Conservation (phyloP, 2,329 filamentous ascomycete species). For the Colletotrichum acutatum region DNA sequence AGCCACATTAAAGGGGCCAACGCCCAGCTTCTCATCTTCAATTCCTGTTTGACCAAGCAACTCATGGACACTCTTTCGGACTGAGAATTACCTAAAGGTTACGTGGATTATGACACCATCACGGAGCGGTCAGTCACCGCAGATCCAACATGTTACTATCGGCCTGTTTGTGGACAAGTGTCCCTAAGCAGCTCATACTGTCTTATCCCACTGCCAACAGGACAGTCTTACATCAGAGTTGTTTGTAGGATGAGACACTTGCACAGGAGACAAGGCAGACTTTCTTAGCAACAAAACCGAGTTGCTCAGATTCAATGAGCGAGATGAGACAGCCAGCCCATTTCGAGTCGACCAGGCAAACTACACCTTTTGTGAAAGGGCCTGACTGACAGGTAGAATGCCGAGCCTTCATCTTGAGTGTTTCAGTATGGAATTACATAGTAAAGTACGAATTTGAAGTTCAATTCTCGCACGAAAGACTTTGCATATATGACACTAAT, state of each 20-base stretch:
- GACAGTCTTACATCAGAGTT: not conserved
- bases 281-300: not conserved
- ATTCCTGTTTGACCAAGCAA: not conserved
- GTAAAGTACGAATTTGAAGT: not conserved
- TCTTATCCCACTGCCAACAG: not conserved
- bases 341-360: not conserved
- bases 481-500: not conserved
- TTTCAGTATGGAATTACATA: not conserved
- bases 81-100: slow-evolving; percentile 28
- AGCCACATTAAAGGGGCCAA: slow-evolving; percentile 25
- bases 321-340: not conserved
- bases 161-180: not conserved
- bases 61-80: not conserved
- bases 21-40: slow-evolving; percentile 17
- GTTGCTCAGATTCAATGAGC: not conserved
- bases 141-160: not conserved
- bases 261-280: no score
- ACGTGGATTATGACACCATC: slow-evolving; percentile 23
- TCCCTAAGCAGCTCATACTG: not conserved
- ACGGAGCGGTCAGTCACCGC: slow-evolving; percentile 7
- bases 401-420: not conserved
- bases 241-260: not conserved
- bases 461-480: not conserved
- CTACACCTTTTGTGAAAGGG: not conserved
- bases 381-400: not conserved